phyloP scores from a whole-genome alignment of 345 rosid species.

The Pistacia atlantica region DNA sequence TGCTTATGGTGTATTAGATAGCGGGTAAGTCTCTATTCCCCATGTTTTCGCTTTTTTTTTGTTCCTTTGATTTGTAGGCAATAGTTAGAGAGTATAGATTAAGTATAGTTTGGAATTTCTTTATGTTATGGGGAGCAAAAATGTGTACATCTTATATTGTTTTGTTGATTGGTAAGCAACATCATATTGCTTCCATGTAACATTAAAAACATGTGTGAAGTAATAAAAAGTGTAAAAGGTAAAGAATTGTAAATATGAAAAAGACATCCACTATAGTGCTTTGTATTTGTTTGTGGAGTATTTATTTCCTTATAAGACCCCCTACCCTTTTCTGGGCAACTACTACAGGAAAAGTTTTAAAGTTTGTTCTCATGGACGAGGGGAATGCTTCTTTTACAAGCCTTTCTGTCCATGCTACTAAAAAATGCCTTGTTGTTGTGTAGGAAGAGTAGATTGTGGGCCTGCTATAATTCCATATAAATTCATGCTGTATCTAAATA shows the following conservation, averaged over 20 bases:
- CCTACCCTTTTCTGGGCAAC: neutral
- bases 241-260: neutral
- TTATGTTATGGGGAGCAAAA: neutral
- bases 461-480: neutral
- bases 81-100: neutral
- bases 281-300: neutral
- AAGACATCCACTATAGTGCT: neutral
- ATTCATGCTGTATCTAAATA: neutral
- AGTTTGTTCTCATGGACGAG: neutral
- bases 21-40: conserved; percentile 56
- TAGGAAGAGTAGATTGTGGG: neutral
- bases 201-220: neutral
- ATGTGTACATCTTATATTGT: neutral
- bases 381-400: neutral
- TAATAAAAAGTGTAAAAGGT: neutral
- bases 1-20: conserved; percentile 95
- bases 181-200: neutral
- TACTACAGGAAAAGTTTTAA: neutral
- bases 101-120: neutral
- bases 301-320: neutral
- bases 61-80: neutral
- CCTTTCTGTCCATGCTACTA: neutral
- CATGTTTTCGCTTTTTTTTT: neutral
- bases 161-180: neutral
- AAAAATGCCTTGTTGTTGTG: neutral